Percentiles rank a stretch among this genome's conserved stretches.
phyloP scores from a whole-genome alignment of 2,329 filamentous ascomycete genomes.

The Ascochyta clinopodiicola region DNA sequence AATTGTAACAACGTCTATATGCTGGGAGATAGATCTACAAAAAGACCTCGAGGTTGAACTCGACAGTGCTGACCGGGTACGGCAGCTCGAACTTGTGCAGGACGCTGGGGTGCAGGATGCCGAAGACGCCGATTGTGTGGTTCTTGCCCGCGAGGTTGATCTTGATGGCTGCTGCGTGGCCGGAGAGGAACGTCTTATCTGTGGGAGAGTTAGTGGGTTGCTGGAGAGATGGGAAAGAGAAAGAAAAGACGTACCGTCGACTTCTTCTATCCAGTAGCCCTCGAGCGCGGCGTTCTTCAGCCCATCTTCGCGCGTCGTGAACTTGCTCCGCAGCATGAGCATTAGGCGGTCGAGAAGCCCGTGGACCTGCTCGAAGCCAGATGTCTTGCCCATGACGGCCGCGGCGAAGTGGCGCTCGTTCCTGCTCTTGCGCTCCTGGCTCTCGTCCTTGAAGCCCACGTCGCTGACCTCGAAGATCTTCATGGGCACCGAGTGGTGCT shows the following conservation, averaged over 20 bases:
- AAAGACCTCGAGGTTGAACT: conserved; percentile 94
- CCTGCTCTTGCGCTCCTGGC: conserved; percentile 79
- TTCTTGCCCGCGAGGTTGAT: conserved; percentile 77
- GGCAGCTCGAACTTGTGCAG: conserved; percentile 91
- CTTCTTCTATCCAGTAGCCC: conserved; percentile 93
- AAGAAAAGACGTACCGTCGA: conserved; percentile 66
- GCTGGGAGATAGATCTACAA: conserved; percentile 58
- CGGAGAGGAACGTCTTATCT: conserved; percentile 89
- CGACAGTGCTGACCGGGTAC: conserved; percentile 91
- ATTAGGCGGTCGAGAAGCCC: conserved; percentile 90
- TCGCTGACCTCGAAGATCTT: conserved; percentile 93
- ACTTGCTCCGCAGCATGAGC: conserved; percentile 85
- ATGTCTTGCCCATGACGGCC: conserved; percentile 91
- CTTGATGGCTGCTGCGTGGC: conserved; percentile 85
- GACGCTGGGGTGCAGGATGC: conserved; percentile 91
- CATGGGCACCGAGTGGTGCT: conserved; percentile 84
- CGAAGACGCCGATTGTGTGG: conserved; percentile 83
- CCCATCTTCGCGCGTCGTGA: conserved; percentile 76
- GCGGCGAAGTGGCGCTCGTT: conserved; percentile 98
- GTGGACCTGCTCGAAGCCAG: conserved; percentile 94
- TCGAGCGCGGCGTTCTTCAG: conserved; percentile 63
- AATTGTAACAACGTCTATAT: too few species aligned
- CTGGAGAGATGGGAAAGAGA: neutral
- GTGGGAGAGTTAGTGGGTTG: neutral
- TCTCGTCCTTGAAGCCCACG: conserved; percentile 87